These are phyloP conservation scores for Mycena olivaceomarginata DNA, from an alignment of 768 basidiomycete genomes.

Conservation along the genomic window DNA sequence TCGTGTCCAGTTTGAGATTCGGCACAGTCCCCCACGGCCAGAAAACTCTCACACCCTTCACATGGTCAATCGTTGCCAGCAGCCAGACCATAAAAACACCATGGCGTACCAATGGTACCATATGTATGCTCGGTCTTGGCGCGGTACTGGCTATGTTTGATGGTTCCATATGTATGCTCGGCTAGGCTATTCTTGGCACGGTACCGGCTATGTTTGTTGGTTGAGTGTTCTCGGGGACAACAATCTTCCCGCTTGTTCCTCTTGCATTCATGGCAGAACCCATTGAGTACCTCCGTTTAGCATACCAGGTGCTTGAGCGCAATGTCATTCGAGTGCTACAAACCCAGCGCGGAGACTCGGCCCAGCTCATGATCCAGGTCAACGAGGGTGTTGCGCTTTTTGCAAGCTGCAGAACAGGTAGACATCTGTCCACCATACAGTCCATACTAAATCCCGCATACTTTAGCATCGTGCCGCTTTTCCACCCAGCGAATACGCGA, in stretches of 20 bases:
- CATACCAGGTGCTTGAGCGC: conserved; percentile 33
- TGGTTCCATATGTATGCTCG: too few species aligned
- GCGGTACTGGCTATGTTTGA: too few species aligned
- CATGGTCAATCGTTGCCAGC: too few species aligned
- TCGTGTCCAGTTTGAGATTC: neutral
- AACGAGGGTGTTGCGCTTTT: conserved; percentile 23
- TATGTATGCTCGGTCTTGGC: too few species aligned
- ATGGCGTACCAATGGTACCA: too few species aligned
- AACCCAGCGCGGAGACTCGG: conserved; percentile 35
- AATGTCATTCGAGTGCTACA: conserved; percentile 35
- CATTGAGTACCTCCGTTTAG: conserved; percentile 29
- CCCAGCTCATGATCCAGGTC: conserved; percentile 18
- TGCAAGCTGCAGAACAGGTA: conserved; percentile 29
- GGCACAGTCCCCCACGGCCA: too few species aligned
- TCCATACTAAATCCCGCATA: neutral
- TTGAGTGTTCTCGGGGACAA: neutral
- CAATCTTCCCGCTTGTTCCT: neutral
- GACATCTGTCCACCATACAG: neutral
- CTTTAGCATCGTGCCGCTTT: conserved; percentile 39
- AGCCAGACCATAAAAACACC: too few species aligned
- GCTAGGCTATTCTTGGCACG: too few species aligned
- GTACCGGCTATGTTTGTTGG: too few species aligned
- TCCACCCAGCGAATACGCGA: conserved; percentile 41
- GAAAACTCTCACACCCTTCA: too few species aligned
- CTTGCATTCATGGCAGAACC: conserved; percentile 12